Evolutionary conservation across 179 eudicot species (phyloP), one percentile per base, ranked within the genome.

Genomic region (Actinidia chinensis): DNA sequence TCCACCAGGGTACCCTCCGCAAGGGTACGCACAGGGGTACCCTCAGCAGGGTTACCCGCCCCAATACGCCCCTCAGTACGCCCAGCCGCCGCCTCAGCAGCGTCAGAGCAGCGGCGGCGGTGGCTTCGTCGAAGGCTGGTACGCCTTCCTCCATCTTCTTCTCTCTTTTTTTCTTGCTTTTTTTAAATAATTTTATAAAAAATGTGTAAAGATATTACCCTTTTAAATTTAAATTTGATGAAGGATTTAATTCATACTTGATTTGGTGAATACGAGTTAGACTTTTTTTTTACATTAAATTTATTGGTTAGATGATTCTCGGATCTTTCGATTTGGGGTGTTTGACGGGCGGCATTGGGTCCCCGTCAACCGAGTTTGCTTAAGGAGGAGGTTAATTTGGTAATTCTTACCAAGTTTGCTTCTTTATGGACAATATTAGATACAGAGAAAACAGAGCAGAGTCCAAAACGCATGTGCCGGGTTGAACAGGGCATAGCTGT

Each of bases 51-150:
- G 87, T 2, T 89, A 90, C 80, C 91, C 90, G 4, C 90, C 87
- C 0, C 89, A 74, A 52, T 88, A 88, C 81, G 87, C 92, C 12
- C 90, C 92, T 40, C 94, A 88, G 77, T 91, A 92, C 66, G 87
- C 65, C 2, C 89, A 83, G 5, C 97, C 92, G 3, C 98, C 87
- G 25, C 95, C 74, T 13, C 90, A 80, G 23, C 88, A 86, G 43
- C 68, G 77, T 1, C 78, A 83, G 23, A 63, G 79, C 42, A 76
- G 75, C 67, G 36, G 75, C 47, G 42, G 77, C 61, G 43, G 75
- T 68, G 43, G 75, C 66, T 68, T 66, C 63, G 50, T 91, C 79
- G 91, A 91, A 82, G 98, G 98, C 81, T 91, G 96, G 98, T 93
- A 87, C n/a, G 75, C 42, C 2, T 13, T 59, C 18, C 23, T 71